These are phyloP conservation scores for Diplodia intermedia DNA, from an alignment of 2,329 filamentous ascomycete species.

Conservation along the genomic window DNA sequence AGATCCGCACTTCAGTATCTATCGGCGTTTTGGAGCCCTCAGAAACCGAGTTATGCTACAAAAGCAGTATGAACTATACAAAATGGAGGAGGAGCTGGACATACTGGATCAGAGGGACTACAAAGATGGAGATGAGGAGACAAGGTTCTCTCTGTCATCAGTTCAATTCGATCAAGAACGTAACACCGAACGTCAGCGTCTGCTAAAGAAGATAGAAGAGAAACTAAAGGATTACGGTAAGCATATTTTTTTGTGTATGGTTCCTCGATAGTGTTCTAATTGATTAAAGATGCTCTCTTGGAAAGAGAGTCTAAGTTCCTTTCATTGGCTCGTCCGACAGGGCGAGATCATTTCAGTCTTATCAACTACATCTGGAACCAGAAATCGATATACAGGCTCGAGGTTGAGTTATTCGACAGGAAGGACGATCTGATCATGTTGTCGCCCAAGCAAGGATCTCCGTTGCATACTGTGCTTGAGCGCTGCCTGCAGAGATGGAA, in stretches of 20 bases:
- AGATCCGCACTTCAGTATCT: conserved; percentile 33
- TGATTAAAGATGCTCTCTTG: conserved; percentile 32
- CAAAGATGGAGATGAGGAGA: too few species aligned
- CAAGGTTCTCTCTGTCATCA: background rate
- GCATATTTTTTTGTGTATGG: background rate
- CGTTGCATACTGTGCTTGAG: background rate
- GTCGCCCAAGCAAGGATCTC: background rate
- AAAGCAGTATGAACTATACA: conserved; percentile 32
- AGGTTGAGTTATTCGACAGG: background rate
- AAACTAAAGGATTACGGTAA: conserved; percentile 3
- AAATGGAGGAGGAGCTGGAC: conserved; percentile 20
- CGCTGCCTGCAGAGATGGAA: background rate
- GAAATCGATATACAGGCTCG: conserved; percentile 12
- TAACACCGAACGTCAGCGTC: background rate
- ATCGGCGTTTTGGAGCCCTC: conserved; percentile 34
- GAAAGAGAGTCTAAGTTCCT: conserved; percentile 32
- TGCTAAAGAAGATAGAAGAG: background rate
- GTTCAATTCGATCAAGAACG: background rate
- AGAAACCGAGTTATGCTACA: conserved; percentile 34
- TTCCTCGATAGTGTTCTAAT: background rate
- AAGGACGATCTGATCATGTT: background rate
- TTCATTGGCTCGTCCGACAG: conserved; percentile 30
- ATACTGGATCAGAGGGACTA: background rate
- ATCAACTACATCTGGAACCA: conserved; percentile 35
- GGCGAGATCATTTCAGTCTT: conserved; percentile 32